phyloP scores from a whole-genome alignment of 2,329 filamentous ascomycete genomes.

The Aspergillus phoenicis region DNA sequence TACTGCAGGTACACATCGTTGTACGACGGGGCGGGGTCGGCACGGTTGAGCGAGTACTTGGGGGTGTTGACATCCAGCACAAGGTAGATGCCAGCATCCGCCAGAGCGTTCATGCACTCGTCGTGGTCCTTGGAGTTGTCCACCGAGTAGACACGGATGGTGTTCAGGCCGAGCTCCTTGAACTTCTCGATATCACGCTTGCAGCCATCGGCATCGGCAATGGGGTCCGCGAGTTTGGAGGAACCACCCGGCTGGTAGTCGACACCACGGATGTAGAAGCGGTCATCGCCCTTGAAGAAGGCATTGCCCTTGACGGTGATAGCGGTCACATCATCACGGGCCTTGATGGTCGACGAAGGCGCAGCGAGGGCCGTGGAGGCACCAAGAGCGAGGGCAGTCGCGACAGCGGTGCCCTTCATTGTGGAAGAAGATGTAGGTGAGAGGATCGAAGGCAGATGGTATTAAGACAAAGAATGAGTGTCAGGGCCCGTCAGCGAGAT shows the following conservation, averaged over 20 bases:
- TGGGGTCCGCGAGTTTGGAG: slow-evolving; percentile 68
- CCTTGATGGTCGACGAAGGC: slow-evolving; percentile 34
- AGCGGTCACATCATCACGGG: slow-evolving; percentile 54
- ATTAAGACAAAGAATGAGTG: neutral
- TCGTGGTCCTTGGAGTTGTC: slow-evolving; percentile 84
- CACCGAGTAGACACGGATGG: slow-evolving; percentile 87
- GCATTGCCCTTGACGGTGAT: slow-evolving; percentile 67
- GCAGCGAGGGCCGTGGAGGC: slow-evolving; percentile 51
- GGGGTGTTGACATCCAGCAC: slow-evolving; percentile 92
- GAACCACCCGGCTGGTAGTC: slow-evolving; percentile 70
- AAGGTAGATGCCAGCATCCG: slow-evolving; percentile 86
- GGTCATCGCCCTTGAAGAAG: slow-evolving; percentile 64
- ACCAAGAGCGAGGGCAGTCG: slow-evolving; percentile 50
- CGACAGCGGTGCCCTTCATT: slow-evolving; percentile 59
- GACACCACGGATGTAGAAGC: slow-evolving; percentile 57
- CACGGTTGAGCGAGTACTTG: slow-evolving; percentile 82
- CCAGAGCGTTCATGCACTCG: slow-evolving; percentile 78
- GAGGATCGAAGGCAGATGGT: neutral
- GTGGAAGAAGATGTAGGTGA: slow-evolving; percentile 24
- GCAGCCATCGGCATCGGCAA: slow-evolving; percentile 71
- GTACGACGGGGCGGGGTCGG: slow-evolving; percentile 73
- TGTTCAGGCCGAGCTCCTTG: slow-evolving; percentile 85
- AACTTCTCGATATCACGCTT: slow-evolving; percentile 79
- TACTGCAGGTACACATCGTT: slow-evolving; percentile 83
- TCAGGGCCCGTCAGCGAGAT: neutral